Base-by-base conservation (phyloP, 345 rosid genomes). In the Combretum micranthum region DNA sequence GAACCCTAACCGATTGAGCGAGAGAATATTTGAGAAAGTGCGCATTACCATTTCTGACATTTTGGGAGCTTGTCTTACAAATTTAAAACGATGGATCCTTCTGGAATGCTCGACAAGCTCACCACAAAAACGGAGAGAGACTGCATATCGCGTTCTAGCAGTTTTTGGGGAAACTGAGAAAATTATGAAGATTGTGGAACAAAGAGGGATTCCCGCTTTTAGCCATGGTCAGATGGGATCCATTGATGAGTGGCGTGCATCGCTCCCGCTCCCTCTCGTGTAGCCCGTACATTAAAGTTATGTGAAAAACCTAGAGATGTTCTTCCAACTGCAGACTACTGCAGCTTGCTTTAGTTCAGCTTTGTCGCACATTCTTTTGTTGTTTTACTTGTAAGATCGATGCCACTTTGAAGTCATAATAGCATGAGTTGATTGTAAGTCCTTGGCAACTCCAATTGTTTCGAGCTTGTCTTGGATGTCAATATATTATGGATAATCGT, bases 51-150 rank as follows among this genome's bases (percentile, higher is more conserved):
- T 80, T 66, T 86, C 95, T 3, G 93, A 88, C 69, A 79, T 86
- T 42, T 47, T 86, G 8, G 75, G 77, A 17, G 96, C 95, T 50
- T 92, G 96, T 68, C 85, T 92, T 55, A 77, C 88, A 37, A 88
- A 88, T 71, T 60, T 84, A 39, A 64, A 61, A 4, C 72, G 51
- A 0, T 80, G 72, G 45, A 81, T 92, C 61, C 60, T 70, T 2
- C 42, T 22, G 22, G 86, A 77, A 75, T 86, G 90, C 78, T 69
- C 72, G 65, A 68, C 62, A 37, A 80, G 83, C 55, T 55, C 73
- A 43, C 68, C 88, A 7, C 86, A 77, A 73, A 68, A 64, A 22
- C 80, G 96, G 69, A 85, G 72, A 70, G 73, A 71, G 20, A 66
- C 77, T 17, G 85, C 78, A 13, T 61, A 82, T 57, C 59, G 62